Evolutionary conservation across 495 filamentous ascomycete genomes (phyloP).

Genomic region (Penicillium taxi): DNA sequence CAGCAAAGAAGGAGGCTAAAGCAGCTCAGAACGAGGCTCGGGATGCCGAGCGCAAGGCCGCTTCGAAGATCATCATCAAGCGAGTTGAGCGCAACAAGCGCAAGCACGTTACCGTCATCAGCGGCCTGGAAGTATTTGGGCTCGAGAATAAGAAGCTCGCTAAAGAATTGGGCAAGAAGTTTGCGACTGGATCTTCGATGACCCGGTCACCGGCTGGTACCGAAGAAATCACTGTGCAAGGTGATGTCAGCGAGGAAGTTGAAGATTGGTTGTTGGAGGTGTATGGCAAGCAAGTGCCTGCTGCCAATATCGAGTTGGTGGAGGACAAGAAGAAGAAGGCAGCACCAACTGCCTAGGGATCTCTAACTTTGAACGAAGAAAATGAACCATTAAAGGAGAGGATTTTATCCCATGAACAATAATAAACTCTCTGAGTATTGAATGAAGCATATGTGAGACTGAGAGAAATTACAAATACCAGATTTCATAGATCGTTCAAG

Average conservation of each 20-base stretch:
- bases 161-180: conserved; percentile 42
- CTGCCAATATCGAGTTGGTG: conserved; percentile 87
- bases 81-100: conserved; percentile 96
- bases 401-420: no score
- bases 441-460: no score
- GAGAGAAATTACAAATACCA: no score
- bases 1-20: conserved; percentile 89
- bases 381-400: no score
- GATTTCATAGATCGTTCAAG: no score
- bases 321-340: conserved; percentile 85
- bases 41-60: conserved; percentile 65
- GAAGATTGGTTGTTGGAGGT: conserved; percentile 82
- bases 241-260: conserved; percentile 92
- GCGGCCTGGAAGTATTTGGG: conserved; percentile 80
- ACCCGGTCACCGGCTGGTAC: conserved; percentile 79
- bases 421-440: no score
- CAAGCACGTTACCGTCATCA: conserved; percentile 89
- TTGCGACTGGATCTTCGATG: conserved; percentile 88
- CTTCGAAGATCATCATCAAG: conserved; percentile 82
- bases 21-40: conserved; percentile 76
- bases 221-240: conserved; percentile 97
- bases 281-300: conserved; percentile 72
- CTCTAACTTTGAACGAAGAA: no score
- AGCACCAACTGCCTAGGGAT: conserved; percentile 8
- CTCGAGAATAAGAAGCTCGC: conserved; percentile 83